These are phyloP conservation scores for Exophiala sp. DNA, from an alignment of 2,329 filamentous ascomycete genomes.

Conservation along the genomic window DNA sequence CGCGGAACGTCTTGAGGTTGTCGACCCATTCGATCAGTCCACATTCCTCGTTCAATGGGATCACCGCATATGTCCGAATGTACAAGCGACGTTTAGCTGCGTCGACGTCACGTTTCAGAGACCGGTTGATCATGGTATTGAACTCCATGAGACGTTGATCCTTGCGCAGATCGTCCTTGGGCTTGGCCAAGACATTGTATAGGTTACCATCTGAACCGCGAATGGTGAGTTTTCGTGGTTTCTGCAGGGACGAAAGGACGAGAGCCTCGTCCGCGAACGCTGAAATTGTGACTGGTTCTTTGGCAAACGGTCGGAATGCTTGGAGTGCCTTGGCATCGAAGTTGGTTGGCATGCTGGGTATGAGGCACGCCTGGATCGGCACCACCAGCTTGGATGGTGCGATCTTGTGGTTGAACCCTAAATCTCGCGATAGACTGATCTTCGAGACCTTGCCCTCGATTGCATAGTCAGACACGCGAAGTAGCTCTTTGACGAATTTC, in stretches of 20 bases:
- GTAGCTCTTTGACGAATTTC: slow-evolving; percentile 75
- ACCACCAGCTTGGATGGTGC: slow-evolving; percentile 84
- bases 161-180: slow-evolving; percentile 94
- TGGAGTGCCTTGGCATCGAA: slow-evolving; percentile 67
- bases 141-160: slow-evolving; percentile 99
- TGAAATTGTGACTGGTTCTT: slow-evolving; percentile 78
- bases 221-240: slow-evolving; percentile 83
- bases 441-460: slow-evolving; percentile 66
- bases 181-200: slow-evolving; percentile 93
- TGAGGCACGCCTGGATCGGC: slow-evolving; percentile 79
- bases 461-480: slow-evolving; percentile 75
- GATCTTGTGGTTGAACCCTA: slow-evolving; percentile 78
- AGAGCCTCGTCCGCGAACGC: slow-evolving; percentile 81
- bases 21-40: slow-evolving; percentile 99
- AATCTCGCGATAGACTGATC: slow-evolving; percentile 72
- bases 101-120: slow-evolving; percentile 85
- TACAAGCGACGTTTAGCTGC: slow-evolving; percentile 86
- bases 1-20: slow-evolving; percentile 87
- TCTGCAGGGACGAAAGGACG: slow-evolving; percentile 85
- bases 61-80: slow-evolving; percentile 96
- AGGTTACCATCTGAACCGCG: slow-evolving; percentile 82
- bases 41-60: slow-evolving; percentile 94
- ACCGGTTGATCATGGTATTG: slow-evolving; percentile 95
- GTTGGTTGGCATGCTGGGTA: slow-evolving; percentile 70
- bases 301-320: slow-evolving; percentile 77